These are phyloP conservation scores for Babesia divergens DNA, from an alignment of 169 alveolate genomes.

Conservation along the genomic window DNA sequence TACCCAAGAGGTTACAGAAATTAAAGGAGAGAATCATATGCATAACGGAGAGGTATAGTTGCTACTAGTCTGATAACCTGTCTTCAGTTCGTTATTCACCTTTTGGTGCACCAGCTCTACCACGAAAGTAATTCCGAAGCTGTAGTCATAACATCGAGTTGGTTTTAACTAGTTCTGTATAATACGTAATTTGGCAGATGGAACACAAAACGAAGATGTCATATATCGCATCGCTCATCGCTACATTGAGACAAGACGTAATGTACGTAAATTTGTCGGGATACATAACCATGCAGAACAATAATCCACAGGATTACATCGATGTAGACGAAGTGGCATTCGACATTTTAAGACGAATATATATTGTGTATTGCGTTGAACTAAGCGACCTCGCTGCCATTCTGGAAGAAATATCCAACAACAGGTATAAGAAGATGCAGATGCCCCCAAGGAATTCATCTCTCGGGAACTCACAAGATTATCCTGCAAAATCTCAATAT, in stretches of 20 bases:
- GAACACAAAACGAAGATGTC: conserved; percentile 27
- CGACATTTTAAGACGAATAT: conserved; percentile 23
- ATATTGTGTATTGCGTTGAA: conserved; percentile 17
- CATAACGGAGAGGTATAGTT: conserved; percentile 27
- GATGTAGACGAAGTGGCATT: conserved; percentile 8
- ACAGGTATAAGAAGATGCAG: background rate
- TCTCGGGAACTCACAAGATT: no score
- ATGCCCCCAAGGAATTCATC: no score
- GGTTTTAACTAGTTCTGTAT: background rate
- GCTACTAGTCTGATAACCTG: background rate
- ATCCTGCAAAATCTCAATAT: no score
- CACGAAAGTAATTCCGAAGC: conserved; percentile 18
- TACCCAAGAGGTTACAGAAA: conserved; percentile 51
- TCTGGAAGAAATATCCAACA: conserved; percentile 1
- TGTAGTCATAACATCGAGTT: conserved; percentile 44
- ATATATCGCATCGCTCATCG: conserved; percentile 16
- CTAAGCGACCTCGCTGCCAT: conserved; percentile 2
- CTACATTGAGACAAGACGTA: background rate
- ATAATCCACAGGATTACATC: background rate
- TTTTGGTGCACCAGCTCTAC: conserved; percentile 20
- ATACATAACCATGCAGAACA: background rate
- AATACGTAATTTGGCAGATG: background rate
- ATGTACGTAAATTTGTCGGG: background rate
- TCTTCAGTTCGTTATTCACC: conserved; percentile 14
- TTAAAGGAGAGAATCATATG: conserved; percentile 24